Evolutionary conservation across 768 basidiomycete genomes (phyloP).

Genomic region (Tylopilus plumbeoviolaceoides): DNA sequence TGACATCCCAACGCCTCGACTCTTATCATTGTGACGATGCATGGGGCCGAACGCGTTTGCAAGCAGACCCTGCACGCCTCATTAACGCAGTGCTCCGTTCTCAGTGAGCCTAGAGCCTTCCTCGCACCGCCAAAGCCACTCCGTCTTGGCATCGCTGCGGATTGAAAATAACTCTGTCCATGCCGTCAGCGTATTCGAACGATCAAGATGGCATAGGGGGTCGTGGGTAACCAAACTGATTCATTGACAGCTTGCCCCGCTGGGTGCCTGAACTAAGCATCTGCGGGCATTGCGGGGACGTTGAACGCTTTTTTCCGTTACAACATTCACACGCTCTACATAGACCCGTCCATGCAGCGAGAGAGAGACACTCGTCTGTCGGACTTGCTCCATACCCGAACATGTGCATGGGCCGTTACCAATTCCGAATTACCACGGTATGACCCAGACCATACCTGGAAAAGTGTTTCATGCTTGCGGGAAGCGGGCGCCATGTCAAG

Average conservation of each 20-base stretch:
- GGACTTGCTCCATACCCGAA: neutral
- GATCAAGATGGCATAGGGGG: conserved; percentile 3
- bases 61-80: neutral
- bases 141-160: neutral
- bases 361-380: neutral
- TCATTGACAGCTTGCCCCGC: neutral
- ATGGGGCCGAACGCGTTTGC: neutral
- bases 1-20: neutral
- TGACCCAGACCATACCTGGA: neutral
- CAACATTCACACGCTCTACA: neutral
- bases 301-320: neutral
- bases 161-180: neutral
- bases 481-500: conserved; percentile 5
- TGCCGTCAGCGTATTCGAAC: conserved; percentile 10
- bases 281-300: conserved; percentile 10
- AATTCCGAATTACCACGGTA: conserved; percentile 10
- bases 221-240: conserved; percentile 1
- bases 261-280: neutral
- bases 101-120: neutral
- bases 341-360: no score
- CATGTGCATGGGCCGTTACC: neutral
- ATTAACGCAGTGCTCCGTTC: neutral
- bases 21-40: neutral
- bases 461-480: conserved; percentile 11
- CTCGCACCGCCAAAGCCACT: conserved; percentile 7